Evolutionary conservation across 2,329 filamentous ascomycete species (phyloP), one percentile per base, ranked within the genome.

Genomic region (Aschersonia sp.): DNA sequence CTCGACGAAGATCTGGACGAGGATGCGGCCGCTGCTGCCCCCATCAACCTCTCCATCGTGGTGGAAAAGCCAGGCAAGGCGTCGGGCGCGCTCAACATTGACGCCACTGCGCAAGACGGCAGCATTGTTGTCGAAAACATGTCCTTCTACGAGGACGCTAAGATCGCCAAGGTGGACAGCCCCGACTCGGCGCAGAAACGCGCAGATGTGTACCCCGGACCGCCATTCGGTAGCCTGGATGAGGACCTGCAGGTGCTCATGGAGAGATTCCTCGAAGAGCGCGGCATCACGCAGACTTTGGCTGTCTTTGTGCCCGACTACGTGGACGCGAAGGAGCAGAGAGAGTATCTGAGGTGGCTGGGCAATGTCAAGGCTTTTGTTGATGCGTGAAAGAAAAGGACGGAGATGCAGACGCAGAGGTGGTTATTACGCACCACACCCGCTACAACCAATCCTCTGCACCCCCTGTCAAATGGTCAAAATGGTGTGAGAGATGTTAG

Each of bases 311-410:
- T 94, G 43, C 87, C 89, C 39, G 89, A 97, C 65, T 98, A 95
- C 71, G 89, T 97, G 61, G 88, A 97, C 63, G 79, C 85, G 69
- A 98, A 98, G 82, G 92, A 98, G 79, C 90, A 97, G 79, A 85
- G 81, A 70, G 92, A 98, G 76, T 98, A 98, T 68, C 71, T 94
- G 52, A 71, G 76, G 55, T 98, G 94, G 92, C 72, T 98, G 65
- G 77, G 81, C 66, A 85, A 85, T 62, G 77, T 96, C 67, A 92
- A 90, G 79, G 71, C 69, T 53, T 96, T 97, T 62, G 73, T 96
- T 55, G 83, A 85, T 63, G 81, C 80, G 51, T 87, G 71, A 65
- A 6, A 37, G 12, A 37, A 22, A 22, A 22, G 22, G 22, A 22
- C 22, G 22, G 22, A 22, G 22, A 22, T 2, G 22, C 22, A 22